Base-by-base conservation (phyloP, 345 rosid species). In the Eucalyptus curtisii region DNA sequence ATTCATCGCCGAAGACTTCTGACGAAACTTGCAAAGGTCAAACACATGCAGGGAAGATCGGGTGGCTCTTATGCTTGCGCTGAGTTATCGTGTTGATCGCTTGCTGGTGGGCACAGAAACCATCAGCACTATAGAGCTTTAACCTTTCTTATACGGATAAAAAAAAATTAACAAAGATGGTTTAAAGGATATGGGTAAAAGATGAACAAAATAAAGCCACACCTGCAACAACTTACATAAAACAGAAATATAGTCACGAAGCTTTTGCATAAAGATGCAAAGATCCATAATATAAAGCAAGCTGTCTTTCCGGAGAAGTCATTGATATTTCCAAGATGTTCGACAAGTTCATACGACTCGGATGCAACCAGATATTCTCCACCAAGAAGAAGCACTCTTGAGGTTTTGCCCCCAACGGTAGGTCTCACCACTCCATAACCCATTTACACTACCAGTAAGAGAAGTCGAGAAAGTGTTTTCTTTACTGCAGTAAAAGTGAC, bases 261-360 rank as follows among this genome's bases (percentile, higher is more conserved):
- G 95, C 94, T 95, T 96, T 95, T 98, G 99, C 98, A 96, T 94
- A 95, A 96, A 98, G 93, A 98, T 93, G 97, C 91, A 98, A n/a
- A n/a, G n/a, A n/a, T n/a, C n/a, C n/a, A n/a, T n/a, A n/a, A n/a
- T n/a, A n/a, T n/a, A n/a, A n/a, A n/a, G n/a, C n/a, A n/a, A n/a
- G 94, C 92, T 9, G 96, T 91, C 91, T 95, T 96, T 87, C 98
- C 95, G 25, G 98, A 95, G 81, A 96, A 95, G 92, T 97, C 99
- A 89, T 96, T 97, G 91, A 97, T 94, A 91, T 95, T 97, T 82
- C 99, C 99, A 91, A 97, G 91, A 93, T 97, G 96, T 89, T 94
- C 98, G 84, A 94, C 93, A 49, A 97, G 96, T 92, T 95, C 98
- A 90, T 94, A 96, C 19, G 97, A 96, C 94, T 97, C 99, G 3